Base-by-base conservation (phyloP, 108 stramenopile species). In the Schizochytrium sp. region DNA sequence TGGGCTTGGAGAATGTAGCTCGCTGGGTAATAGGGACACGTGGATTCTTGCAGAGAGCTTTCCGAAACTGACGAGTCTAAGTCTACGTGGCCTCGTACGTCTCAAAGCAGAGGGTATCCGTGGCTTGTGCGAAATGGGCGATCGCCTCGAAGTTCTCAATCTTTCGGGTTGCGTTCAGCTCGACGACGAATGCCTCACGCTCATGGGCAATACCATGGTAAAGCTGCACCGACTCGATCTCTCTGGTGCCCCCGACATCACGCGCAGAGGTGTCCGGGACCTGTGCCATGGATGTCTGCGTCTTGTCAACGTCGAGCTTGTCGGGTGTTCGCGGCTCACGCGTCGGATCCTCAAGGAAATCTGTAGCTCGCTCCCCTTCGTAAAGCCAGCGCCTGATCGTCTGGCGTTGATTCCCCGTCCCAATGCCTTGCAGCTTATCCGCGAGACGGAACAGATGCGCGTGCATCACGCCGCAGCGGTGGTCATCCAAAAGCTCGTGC, bases 401-500 rank as follows among this genome's bases (percentile, higher is more conserved):
- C n/a, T 83, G 18, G 76, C 76, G 48, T 45, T 83, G 0, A 53
- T 83, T 34, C 76, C 76, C 6, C 76, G 76, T 3, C 76, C 76
- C 18, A 53, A 83, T 23, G 76, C 76, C 19, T 16, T 83, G 51
- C 51, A 53, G 76, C 45, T 83, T 10, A 83, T 83, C 48, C 48
- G n/a, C n/a, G 76, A 83, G 76, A 83, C 76, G 45, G 76, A 83
- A 45, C 45, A 53, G 51, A 83, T 83, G 76, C 45, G 76, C 18
- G 76, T 83, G 10, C 19, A 83, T 18, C 76, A 83, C 51, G 76
- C 76, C 48, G 76, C 76, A 12, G 76, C 76, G 6, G 76, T 83
- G 45, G 76, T 83, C 18, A 83, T 83, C 51, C 76, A 83, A 34
- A 83, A 83, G 76, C 45, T 83, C 25, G 76, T 83, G n/a, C 76